These are phyloP conservation scores for Grosmannia penicillata DNA, from an alignment of 2,329 filamentous ascomycete species.

Conservation along the genomic window DNA sequence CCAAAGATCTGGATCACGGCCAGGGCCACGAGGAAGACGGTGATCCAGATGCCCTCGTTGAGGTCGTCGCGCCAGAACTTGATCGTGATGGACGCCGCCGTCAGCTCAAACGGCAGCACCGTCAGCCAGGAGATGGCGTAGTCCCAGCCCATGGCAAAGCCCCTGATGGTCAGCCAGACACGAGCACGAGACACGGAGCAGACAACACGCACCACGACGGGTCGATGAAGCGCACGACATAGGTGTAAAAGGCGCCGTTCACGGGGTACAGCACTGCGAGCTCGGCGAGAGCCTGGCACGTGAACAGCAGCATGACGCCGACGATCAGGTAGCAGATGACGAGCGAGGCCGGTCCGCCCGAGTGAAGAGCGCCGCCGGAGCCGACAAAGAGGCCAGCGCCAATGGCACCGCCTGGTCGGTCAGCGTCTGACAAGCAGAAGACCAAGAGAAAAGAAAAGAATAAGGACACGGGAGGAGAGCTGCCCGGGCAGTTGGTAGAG, in stretches of 20 bases:
- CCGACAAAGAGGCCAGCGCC: constrained; percentile 54
- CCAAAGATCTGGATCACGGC: constrained; percentile 38
- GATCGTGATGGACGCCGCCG: constrained; percentile 38
- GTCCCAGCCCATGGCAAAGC: constrained; percentile 39
- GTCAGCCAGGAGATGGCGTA: constrained; percentile 34
- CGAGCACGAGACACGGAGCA: too few species aligned
- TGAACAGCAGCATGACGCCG: constrained; percentile 42
- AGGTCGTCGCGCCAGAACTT: constrained; percentile 35
- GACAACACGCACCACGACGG: constrained; percentile 30
- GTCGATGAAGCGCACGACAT: constrained; percentile 45
- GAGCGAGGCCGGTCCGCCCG: constrained; percentile 41
- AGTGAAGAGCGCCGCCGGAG: constrained; percentile 42
- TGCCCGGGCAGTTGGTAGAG: not conserved
- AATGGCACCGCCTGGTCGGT: constrained; percentile 24
- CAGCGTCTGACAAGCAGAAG: not conserved
- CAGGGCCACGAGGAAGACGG: constrained; percentile 37
- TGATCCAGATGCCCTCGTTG: constrained; percentile 39
- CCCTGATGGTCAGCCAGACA: constrained; percentile 15
- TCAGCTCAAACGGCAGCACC: constrained; percentile 37
- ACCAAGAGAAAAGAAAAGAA: not conserved
- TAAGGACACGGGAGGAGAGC: not conserved
- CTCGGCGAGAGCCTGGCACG: constrained; percentile 45
- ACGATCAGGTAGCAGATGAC: constrained; percentile 38
- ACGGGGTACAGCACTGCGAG: constrained; percentile 44
- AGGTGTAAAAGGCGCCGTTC: constrained; percentile 48